Conservation (phyloP, 2,329 filamentous ascomycete genomes). For the Trichoderma citrinoviride region DNA sequence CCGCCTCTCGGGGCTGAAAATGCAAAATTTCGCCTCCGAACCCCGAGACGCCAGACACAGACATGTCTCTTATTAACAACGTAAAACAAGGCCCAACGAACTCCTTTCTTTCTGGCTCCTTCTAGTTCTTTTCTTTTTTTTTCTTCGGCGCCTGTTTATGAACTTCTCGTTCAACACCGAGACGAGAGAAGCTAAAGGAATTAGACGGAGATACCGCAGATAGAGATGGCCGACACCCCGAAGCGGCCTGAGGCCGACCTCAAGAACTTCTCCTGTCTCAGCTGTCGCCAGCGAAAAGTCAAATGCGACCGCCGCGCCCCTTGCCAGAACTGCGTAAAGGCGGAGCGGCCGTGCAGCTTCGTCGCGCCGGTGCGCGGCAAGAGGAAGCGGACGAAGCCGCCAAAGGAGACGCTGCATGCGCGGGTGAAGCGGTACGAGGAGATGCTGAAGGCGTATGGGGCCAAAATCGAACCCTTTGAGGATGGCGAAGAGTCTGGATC, state of each 20-base stretch:
- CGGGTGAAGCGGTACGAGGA: slow-evolving; percentile 8
- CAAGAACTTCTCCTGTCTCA: slow-evolving; percentile 10
- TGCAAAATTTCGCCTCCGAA: neutral
- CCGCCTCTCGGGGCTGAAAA: slow-evolving; percentile 9
- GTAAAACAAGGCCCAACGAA: neutral
- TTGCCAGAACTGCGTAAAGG: neutral
- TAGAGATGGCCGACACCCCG: neutral
- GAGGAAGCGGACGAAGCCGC: slow-evolving; percentile 6
- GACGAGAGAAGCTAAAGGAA: neutral
- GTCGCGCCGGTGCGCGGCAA: neutral
- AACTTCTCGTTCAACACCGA: neutral
- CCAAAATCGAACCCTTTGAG: slow-evolving; percentile 4
- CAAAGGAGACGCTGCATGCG: slow-evolving; percentile 4
- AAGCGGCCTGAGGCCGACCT: neutral
- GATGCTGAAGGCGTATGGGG: slow-evolving; percentile 1
- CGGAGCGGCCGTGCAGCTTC: neutral
- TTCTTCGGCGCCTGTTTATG: neutral
- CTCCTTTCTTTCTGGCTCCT: neutral
- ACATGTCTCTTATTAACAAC: neutral
- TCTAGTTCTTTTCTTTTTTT: neutral
- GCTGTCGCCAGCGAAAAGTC: slow-evolving; percentile 6
- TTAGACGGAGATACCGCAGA: neutral
- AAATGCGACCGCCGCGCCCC: slow-evolving; percentile 6
- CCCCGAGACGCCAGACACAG: neutral
- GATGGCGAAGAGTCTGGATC: neutral